Evolutionary conservation across 257 asterid genomes (phyloP).

Genomic region (Solanum sejunctum): DNA sequence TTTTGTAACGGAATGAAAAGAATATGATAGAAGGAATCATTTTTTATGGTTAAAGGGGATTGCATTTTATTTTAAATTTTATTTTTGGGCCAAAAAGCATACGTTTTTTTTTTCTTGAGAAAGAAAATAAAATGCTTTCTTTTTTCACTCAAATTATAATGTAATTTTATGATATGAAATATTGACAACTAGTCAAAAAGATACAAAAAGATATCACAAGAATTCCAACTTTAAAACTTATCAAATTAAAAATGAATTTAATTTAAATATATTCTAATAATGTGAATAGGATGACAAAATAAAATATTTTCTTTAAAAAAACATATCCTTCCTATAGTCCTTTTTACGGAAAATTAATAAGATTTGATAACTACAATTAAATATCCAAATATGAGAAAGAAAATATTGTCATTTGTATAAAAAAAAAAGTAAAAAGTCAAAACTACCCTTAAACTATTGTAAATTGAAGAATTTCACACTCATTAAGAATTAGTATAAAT

Average conservation of each 20-base stretch:
- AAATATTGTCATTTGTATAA: neutral
- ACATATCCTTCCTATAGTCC: neutral
- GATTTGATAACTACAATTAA: neutral
- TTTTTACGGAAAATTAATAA: neutral
- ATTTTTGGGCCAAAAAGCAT: neutral
- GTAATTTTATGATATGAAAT: neutral
- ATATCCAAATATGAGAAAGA: neutral
- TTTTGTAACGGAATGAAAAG: neutral
- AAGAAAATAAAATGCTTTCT: neutral
- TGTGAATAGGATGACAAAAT: neutral
- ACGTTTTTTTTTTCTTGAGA: neutral
- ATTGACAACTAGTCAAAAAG: neutral
- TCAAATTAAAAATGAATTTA: neutral
- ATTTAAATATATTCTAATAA: neutral
- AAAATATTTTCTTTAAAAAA: neutral
- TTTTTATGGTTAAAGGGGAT: neutral
- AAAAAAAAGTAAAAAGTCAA: neutral
- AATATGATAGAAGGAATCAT: neutral
- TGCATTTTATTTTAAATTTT: neutral
- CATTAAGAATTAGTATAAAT: neutral
- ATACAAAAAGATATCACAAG: neutral
- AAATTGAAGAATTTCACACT: neutral
- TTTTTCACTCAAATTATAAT: neutral
- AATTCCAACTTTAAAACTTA: neutral
- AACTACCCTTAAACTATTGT: neutral